Percentiles rank a stretch among this genome's conserved stretches.
These are phyloP conservation scores for Teratosphaeria epicoccoides DNA, from an alignment of 2,329 filamentous ascomycete species.

Conservation along the genomic window DNA sequence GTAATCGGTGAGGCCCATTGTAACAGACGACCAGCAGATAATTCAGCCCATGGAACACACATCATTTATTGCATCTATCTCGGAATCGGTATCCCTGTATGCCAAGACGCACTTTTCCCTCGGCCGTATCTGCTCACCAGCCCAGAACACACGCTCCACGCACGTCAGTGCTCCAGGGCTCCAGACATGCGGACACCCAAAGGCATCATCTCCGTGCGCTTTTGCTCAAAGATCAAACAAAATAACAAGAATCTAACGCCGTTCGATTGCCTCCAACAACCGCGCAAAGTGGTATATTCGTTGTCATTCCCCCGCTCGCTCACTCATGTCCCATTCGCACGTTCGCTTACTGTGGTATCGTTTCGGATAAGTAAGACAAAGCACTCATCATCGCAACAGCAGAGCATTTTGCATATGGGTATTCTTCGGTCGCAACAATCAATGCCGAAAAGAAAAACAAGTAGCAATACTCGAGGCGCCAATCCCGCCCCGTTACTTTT, in stretches of 20 bases:
- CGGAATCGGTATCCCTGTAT: too few species aligned
- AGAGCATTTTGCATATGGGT: slow-evolving; percentile 5
- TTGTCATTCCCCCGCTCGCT: background rate
- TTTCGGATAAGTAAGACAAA: background rate
- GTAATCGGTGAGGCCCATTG: too few species aligned
- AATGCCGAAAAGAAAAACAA: background rate
- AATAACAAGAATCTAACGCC: background rate
- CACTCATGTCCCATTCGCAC: too few species aligned
- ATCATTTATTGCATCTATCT: too few species aligned
- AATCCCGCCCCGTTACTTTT: background rate
- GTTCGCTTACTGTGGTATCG: background rate
- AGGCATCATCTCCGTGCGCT: background rate
- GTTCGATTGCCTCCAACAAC: background rate
- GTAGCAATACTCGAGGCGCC: background rate
- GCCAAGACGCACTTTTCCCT: too few species aligned
- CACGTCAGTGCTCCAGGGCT: too few species aligned
- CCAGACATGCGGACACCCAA: background rate
- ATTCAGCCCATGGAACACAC: too few species aligned
- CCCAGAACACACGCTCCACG: background rate
- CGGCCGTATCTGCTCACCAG: too few species aligned
- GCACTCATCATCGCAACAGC: background rate
- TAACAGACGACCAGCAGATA: too few species aligned
- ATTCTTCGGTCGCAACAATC: slow-evolving; percentile 1
- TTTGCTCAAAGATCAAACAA: background rate
- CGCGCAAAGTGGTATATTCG: slow-evolving; percentile 1